phyloP scores from a whole-genome alignment of 2,329 filamentous ascomycete species.

The Zalaria sp. region DNA sequence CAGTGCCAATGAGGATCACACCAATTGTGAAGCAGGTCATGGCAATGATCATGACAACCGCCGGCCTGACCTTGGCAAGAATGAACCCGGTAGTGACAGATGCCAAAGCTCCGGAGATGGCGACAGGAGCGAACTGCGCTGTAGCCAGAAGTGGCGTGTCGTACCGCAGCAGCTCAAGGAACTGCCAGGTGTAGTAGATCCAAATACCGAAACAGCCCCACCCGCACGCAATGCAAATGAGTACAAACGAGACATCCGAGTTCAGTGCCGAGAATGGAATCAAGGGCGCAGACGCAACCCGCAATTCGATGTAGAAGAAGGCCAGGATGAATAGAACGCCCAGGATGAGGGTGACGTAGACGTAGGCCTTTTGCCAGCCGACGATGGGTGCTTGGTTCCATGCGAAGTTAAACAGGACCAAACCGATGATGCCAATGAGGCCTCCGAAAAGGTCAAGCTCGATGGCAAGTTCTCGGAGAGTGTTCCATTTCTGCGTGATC shows the following conservation, averaged over 20 bases:
- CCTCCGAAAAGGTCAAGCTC: constrained; percentile 28
- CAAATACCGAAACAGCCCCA: constrained; percentile 43
- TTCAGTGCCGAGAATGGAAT: constrained; percentile 39
- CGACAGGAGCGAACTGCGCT: constrained; percentile 32
- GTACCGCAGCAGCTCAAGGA: constrained; percentile 30
- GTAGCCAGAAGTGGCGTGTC: constrained; percentile 29
- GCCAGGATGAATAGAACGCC: constrained; percentile 37
- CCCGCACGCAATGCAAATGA: constrained; percentile 37
- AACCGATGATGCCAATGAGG: constrained; percentile 35
- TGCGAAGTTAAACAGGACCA: constrained; percentile 52
- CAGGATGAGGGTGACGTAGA: constrained; percentile 41
- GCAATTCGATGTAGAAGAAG: constrained; percentile 32
- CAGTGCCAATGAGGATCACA: constrained; percentile 25
- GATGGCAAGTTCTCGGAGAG: constrained; percentile 2
- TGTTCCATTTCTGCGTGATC: constrained; percentile 6
- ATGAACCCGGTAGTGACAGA: constrained; percentile 24
- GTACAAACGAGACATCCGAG: constrained; percentile 37
- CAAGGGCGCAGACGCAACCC: constrained; percentile 33
- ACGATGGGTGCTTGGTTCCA: constrained; percentile 50
- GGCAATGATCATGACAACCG: constrained; percentile 23
- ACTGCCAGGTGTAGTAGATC: constrained; percentile 37
- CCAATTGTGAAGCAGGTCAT: constrained; percentile 28
- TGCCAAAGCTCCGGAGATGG: constrained; percentile 30
- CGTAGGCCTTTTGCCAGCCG: constrained; percentile 42
- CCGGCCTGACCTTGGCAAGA: constrained; percentile 11